Conservation (phyloP, 768 basidiomycete species). For the Mycena venus region DNA sequence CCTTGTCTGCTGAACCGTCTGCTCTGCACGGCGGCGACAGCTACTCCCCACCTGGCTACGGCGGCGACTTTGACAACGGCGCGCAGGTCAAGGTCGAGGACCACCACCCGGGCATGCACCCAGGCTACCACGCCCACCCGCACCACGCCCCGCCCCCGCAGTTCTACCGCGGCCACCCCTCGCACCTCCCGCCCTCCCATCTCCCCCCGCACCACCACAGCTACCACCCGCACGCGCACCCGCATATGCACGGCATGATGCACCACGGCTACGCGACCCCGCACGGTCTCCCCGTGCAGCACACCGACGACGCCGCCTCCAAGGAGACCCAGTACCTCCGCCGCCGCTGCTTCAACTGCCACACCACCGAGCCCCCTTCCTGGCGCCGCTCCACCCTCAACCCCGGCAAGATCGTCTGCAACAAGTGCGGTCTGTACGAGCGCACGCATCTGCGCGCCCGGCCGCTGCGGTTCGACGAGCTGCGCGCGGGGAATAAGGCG, state of each 20-base stretch:
- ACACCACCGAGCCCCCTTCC: conserved; percentile 90
- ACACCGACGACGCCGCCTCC: conserved; percentile 91
- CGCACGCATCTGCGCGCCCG: conserved; percentile 88
- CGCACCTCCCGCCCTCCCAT: conserved; percentile 33
- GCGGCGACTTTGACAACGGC: conserved; percentile 58
- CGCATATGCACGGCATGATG: not conserved
- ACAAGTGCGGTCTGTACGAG: conserved; percentile 94
- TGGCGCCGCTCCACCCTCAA: conserved; percentile 92
- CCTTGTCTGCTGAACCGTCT: conserved; percentile 35
- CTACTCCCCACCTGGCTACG: conserved; percentile 60
- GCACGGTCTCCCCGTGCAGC: conserved; percentile 78
- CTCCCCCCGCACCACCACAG: conserved; percentile 46
- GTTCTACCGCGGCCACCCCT: conserved; percentile 53
- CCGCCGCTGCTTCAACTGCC: conserved; percentile 91
- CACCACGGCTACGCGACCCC: conserved; percentile 46
- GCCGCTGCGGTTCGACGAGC: conserved; percentile 89
- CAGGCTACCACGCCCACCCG: too few relatives aligned
- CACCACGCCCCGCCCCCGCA: conserved; percentile 34
- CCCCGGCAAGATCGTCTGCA: conserved; percentile 94
- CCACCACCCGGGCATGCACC: conserved; percentile 41
- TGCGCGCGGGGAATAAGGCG: conserved; percentile 88
- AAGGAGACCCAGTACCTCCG: conserved; percentile 94
- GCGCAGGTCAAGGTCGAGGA: conserved; percentile 83
- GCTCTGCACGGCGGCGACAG: conserved; percentile 50
- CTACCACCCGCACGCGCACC: conserved; percentile 6